Base-by-base conservation (phyloP, 768 basidiomycete genomes). In the Rhizopogon roseolus region DNA sequence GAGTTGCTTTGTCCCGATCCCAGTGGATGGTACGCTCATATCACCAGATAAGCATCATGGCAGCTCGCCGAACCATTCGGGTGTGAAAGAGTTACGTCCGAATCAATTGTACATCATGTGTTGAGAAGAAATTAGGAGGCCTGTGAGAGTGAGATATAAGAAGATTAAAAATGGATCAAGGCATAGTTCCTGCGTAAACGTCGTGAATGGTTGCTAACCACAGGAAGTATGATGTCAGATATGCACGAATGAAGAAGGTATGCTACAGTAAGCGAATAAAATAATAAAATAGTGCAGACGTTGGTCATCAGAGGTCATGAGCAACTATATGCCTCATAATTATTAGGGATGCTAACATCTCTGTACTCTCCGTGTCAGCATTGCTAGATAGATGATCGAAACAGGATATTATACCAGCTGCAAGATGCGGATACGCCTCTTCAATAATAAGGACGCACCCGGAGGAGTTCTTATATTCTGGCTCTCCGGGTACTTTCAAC, bases 381-480 rank as follows among this genome's bases (percentile, higher is more conserved):
- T 29, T 50, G 42, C 16, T 27, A 16, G 1, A 52, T 37, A 39
- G 19, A 46, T 22, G 38, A 14, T 44, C 32, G 29, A 49, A 51
- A 22, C 27, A 42, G 22, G 42, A 22, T 51, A 48, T 67, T 76
- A 58, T 60, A 83, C 86, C 86, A 52, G 73, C 72, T 32, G 79
- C 80, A 40, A 86, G 71, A 49, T 81, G 71, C 2, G 73, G 75
- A 50, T 77, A 86, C 6, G 73, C 71, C 58, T 87, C 86, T 40
- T 85, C 82, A 17, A 88, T 74, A 28, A 79, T 82, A 44, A 88
- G 67, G 70, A 80, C 78, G 54, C 81, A 82, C 1, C 84, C 84
- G 2, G 84, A 84, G 0, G 83, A 84, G 42, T 69, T 62, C 1
- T 40, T 43, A 57, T 85, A 85, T 16, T 71, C 72, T 3, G 82